Conservation (phyloP, 257 asterid genomes). For the Apocynum venetum region DNA sequence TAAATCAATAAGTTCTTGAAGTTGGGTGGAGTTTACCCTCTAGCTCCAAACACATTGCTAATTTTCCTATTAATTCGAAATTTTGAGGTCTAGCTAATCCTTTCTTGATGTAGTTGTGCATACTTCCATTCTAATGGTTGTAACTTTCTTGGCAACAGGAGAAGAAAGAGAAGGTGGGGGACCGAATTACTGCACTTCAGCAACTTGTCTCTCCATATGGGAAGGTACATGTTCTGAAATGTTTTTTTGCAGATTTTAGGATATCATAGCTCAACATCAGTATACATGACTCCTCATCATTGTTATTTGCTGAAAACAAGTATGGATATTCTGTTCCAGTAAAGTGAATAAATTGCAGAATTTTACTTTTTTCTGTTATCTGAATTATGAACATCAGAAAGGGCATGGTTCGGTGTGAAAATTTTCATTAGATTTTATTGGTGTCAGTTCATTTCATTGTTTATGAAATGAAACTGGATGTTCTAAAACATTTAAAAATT, state of each 20-base stretch:
- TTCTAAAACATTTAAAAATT: conserved; percentile 4
- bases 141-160: conserved; percentile 34
- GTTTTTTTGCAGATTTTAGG: neutral
- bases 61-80: neutral
- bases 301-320: too few species aligned
- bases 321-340: too few species aligned
- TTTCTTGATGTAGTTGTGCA: neutral
- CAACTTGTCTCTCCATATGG: conserved; percentile 96
- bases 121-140: neutral
- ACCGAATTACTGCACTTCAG: conserved; percentile 78
- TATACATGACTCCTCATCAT: neutral
- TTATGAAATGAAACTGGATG: neutral
- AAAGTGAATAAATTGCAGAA: too few species aligned
- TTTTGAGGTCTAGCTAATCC: neutral
- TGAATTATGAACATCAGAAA: too few species aligned
- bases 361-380: too few species aligned
- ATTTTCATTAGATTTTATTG: too few species aligned
- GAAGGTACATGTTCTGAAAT: conserved; percentile 41
- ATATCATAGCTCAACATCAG: neutral
- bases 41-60: neutral
- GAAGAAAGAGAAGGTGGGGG: conserved; percentile 82
- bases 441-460: neutral
- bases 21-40: neutral
- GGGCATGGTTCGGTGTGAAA: neutral
- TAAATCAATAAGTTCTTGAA: neutral